A percentile compares a stretch with the other conserved stretches of the same genome.
Evolutionary conservation across 2,329 filamentous ascomycete genomes (phyloP).

Genomic region (Alternaria brassicae): DNA sequence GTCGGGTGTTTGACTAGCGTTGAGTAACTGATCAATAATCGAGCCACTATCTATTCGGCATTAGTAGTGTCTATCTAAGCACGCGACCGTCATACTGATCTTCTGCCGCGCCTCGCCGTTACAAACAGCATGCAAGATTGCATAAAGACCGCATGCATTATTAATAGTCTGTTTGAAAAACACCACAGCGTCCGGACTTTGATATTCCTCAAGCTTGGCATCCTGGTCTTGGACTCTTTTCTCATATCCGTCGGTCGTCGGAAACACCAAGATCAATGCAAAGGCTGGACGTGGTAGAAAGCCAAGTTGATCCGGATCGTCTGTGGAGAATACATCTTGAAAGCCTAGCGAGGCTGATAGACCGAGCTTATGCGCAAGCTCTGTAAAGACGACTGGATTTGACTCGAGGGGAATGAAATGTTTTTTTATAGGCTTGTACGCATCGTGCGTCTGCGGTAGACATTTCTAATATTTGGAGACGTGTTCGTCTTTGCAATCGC

Average conservation of each 20-base stretch:
- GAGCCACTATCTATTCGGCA: slow-evolving; percentile 16
- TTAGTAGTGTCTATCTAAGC: neutral
- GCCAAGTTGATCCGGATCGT: slow-evolving; percentile 78
- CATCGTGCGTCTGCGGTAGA: no score
- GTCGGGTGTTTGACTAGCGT: slow-evolving; percentile 12
- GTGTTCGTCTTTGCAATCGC: neutral
- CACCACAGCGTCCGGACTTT: slow-evolving; percentile 73
- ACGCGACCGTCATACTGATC: slow-evolving; percentile 57
- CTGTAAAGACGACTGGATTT: slow-evolving; percentile 89
- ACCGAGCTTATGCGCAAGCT: slow-evolving; percentile 81
- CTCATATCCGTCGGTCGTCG: slow-evolving; percentile 80
- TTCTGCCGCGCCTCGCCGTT: slow-evolving; percentile 75
- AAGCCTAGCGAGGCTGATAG: slow-evolving; percentile 73
- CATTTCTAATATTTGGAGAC: neutral
- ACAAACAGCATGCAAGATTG: slow-evolving; percentile 78
- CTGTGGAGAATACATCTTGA: slow-evolving; percentile 88
- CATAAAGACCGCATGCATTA: slow-evolving; percentile 92
- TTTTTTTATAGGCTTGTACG: slow-evolving; percentile 21
- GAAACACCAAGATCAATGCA: slow-evolving; percentile 91
- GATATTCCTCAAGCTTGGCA: slow-evolving; percentile 64
- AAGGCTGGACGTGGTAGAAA: slow-evolving; percentile 85
- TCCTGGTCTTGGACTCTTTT: slow-evolving; percentile 76
- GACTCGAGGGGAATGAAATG: slow-evolving; percentile 59
- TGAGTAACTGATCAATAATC: slow-evolving; percentile 21
- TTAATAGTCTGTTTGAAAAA: slow-evolving; percentile 96